A percentile compares a stretch with the other conserved stretches of the same genome.
phyloP scores from a whole-genome alignment of 129 eudicot species.

The Daucus carota region DH1_v3.0 NC_030387.2:40181501-40182000 shows the following conservation, averaged over 20 bases:
- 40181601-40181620: conserved; percentile 70
- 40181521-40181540: conserved; percentile 59
- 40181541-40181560: conserved; percentile 14
- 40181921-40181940: conserved; percentile 46
- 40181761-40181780: conserved; percentile 38
- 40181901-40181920: conserved; percentile 64
- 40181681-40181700: conserved; percentile 50
- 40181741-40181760: conserved; percentile 43
- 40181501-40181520: conserved; percentile 61
- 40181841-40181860: conserved; percentile 19
- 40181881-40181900: conserved; percentile 19
- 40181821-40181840: conserved; percentile 19
- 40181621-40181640: conserved; percentile 73
- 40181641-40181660: conserved; percentile 46
- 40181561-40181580: conserved; percentile 60
- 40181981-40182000: conserved; percentile 41
- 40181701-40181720: conserved; percentile 69
- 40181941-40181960: conserved; percentile 23
- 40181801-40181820: conserved; percentile 27
- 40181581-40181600: conserved; percentile 77
- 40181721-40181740: conserved; percentile 47
- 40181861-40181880: conserved; percentile 34
- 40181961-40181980: conserved; percentile 23
- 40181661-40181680: conserved; percentile 64
- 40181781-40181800: conserved; percentile 51